Percentiles rank a stretch among this genome's conserved stretches.
phyloP scores from a whole-genome alignment of 23 red algal genomes.

The Porphyridium purpureum region DNA sequence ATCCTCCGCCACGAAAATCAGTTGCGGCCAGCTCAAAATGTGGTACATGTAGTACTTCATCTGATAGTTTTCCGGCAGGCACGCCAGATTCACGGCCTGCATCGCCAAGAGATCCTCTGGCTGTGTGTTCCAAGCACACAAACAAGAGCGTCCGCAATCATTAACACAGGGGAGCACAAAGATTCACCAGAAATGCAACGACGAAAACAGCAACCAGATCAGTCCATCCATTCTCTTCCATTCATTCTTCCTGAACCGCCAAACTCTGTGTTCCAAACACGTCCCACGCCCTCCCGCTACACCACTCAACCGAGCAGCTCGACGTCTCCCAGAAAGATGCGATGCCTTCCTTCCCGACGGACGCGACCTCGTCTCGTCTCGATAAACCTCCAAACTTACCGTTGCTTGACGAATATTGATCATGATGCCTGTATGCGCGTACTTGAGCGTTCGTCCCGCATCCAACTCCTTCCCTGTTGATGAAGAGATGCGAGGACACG shows the following conservation, averaged over 20 bases:
- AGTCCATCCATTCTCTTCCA: background rate
- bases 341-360: background rate
- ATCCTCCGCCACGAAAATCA: constrained; percentile 96
- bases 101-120: constrained; percentile 81
- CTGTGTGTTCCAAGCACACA: no score
- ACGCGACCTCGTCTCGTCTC: no score
- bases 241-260: background rate
- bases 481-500: no score
- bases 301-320: background rate
- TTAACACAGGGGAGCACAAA: background rate
- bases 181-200: background rate
- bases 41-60: constrained; percentile 99
- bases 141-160: no score
- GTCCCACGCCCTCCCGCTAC: background rate
- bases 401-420: constrained; percentile 76
- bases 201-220: background rate
- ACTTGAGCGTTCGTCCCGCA: no score
- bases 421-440: no score
- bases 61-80: constrained; percentile 96
- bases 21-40: constrained; percentile 87
- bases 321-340: background rate
- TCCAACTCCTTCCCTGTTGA: no score
- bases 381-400: no score
- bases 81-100: constrained; percentile 80
- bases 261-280: background rate